Evolutionary conservation across 169 alveolate species (phyloP).

Genomic region (Eimeria praecox): DNA sequence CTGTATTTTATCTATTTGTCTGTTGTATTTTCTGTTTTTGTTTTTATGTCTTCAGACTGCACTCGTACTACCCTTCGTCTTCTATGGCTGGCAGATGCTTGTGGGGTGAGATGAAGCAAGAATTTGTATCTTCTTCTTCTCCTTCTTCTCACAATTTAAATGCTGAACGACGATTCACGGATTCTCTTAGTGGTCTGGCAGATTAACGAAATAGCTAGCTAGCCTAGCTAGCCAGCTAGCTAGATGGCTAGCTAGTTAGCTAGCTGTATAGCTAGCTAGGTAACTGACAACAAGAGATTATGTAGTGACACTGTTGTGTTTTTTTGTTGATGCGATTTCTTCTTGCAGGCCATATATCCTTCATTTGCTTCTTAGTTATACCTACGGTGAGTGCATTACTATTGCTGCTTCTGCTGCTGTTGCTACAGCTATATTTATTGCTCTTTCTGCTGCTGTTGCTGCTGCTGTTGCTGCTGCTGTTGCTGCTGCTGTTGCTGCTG

Average conservation of each 20-base stretch:
- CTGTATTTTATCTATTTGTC: background rate
- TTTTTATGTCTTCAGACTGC: background rate
- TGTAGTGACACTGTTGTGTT: too few relatives aligned
- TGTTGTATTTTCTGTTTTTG: background rate
- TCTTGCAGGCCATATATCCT: slow-evolving; percentile 5
- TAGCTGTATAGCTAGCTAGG: too few relatives aligned
- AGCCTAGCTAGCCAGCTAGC: background rate
- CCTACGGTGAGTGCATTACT: slow-evolving; percentile 1
- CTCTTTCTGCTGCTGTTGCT: too few relatives aligned
- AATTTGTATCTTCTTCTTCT: background rate
- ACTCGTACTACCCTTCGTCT: background rate
- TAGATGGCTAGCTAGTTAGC: too few relatives aligned
- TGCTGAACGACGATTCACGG: background rate
- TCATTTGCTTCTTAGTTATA: slow-evolving; percentile 16
- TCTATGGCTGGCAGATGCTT: slow-evolving; percentile 24
- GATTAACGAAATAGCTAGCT: background rate
- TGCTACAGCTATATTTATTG: too few relatives aligned
- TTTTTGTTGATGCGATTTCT: background rate
- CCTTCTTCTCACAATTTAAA: background rate
- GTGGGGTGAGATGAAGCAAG: background rate
- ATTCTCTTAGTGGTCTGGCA: background rate
- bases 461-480: background rate
- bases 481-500: background rate
- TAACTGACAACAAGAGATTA: too few relatives aligned
- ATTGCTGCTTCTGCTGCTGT: background rate